These are phyloP conservation scores for Jatropha multifida DNA, from an alignment of 441 rosid species.

Conservation along the genomic window DNA sequence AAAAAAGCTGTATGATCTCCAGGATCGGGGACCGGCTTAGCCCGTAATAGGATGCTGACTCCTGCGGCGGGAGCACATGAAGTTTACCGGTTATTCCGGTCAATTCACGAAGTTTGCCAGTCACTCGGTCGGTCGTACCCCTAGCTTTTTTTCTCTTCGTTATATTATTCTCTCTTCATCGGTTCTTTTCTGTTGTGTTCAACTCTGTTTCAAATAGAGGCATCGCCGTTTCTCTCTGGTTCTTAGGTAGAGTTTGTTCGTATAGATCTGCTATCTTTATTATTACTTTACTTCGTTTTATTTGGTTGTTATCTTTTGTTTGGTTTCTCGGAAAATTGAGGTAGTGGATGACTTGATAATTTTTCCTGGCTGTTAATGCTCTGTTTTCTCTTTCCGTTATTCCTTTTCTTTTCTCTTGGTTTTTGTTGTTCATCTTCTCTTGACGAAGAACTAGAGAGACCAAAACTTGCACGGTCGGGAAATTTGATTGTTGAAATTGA, in stretches of 20 bases:
- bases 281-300: neutral
- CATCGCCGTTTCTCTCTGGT: conserved; percentile 22
- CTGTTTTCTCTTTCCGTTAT: neutral
- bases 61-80: conserved; percentile 24
- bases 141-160: neutral
- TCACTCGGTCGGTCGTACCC: conserved; percentile 20
- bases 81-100: conserved; percentile 47
- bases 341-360: neutral
- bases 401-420: neutral
- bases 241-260: conserved; percentile 24
- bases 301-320: conserved; percentile 7
- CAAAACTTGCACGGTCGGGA: neutral
- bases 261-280: conserved; percentile 11
- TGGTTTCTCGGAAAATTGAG: conserved; percentile 5
- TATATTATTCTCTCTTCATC: conserved; percentile 10
- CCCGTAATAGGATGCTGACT: conserved; percentile 40
- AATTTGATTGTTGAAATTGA: neutral
- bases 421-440: neutral
- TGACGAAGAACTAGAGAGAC: neutral
- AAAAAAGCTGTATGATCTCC: neutral
- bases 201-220: conserved; percentile 24
- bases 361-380: conserved; percentile 2
- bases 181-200: conserved; percentile 25
- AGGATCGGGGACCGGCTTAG: conserved; percentile 40
- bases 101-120: conserved; percentile 17